phyloP scores from a whole-genome alignment of 2,329 filamentous ascomycete species.

The Epichloe hybrida region DNA sequence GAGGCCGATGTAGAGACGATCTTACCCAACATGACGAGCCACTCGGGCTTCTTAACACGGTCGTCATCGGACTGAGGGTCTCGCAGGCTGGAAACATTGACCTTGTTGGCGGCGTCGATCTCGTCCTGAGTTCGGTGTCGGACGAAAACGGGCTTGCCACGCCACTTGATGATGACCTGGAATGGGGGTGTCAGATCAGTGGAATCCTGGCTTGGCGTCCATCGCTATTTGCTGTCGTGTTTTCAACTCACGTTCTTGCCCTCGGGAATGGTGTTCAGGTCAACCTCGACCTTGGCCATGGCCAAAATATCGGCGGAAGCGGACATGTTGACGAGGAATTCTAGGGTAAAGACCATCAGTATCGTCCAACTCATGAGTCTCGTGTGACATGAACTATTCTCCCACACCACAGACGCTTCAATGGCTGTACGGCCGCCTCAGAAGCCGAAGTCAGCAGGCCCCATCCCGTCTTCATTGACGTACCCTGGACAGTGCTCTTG shows the following conservation, averaged over 20 bases:
- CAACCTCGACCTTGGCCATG: constrained; percentile 98
- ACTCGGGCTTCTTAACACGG: constrained; percentile 96
- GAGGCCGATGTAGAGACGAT: neutral
- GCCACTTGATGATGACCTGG: constrained; percentile 98
- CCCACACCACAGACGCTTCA: constrained; percentile 7
- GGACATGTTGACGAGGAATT: constrained; percentile 99
- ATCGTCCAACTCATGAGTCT: constrained; percentile 12
- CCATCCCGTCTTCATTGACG: constrained; percentile 22
- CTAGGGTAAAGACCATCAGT: constrained; percentile 33
- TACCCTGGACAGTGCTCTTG: constrained; percentile 97
- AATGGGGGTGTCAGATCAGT: neutral
- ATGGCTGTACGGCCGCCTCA: constrained; percentile 11
- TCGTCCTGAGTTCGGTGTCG: constrained; percentile 89
- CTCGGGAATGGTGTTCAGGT: constrained; percentile 83
- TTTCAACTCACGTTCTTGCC: constrained; percentile 79
- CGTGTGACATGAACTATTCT: constrained; percentile 3
- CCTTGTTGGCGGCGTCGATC: constrained; percentile 87
- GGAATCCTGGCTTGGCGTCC: neutral
- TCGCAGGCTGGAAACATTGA: constrained; percentile 70
- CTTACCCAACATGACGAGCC: constrained; percentile 94
- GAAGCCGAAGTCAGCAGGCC: too few relatives aligned
- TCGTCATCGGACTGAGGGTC: constrained; percentile 86
- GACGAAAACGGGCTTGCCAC: constrained; percentile 99
- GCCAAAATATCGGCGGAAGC: constrained; percentile 96
- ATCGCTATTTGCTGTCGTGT: neutral